Base-by-base conservation (phyloP, 192 early-diverging fungal genomes). In the Coemansia sp. region DNA sequence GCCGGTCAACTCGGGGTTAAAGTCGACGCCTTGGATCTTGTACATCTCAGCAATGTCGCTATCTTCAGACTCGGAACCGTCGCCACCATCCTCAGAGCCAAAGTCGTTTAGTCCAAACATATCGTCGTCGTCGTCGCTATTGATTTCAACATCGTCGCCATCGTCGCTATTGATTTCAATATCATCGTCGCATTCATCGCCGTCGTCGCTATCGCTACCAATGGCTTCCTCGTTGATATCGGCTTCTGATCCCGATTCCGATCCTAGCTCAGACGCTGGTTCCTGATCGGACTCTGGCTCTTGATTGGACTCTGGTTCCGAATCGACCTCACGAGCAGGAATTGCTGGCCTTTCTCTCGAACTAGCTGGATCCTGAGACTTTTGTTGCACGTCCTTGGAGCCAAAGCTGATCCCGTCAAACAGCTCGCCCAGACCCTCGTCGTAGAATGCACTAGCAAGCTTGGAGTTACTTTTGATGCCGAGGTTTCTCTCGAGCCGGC, bases 41-140 rank as follows among this genome's bases (percentile, higher is more conserved):
- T 81, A 73, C 70, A 74, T 77, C 61, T 83, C 75, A 4, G 81
- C 81, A 72, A 83, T 68, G 31, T 83, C 81, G 68, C 81, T 83
- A 57, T 83, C 81, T 29, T 79, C 79, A 15, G 73, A 68, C 18
- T 85, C 73, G 0, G 74, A 72, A 9, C 64, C 73, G 6, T 64
- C 57, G 33, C 44, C 44, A 38, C 68, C 64, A 3, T 38, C 50
- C 9, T 69, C 80, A 7, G 60, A 57, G 9, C 50, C 71, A 78
- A 77, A 70, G n/a, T 49, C 69, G n/a, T 75, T 64, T 33, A 74
- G 71, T 36, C 77, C 73, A 69, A 74, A 80, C 49, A 62, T 53
- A 44, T 74, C 80, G 44, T 80, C 79, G 18, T 68, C 79, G 18
- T 68, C 71, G 0, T 27, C 69, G 46, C 58, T 62, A 65, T 44